Evolutionary conservation across 2,329 filamentous ascomycete genomes (phyloP).

Genomic region (Elsinoe perseae): DNA sequence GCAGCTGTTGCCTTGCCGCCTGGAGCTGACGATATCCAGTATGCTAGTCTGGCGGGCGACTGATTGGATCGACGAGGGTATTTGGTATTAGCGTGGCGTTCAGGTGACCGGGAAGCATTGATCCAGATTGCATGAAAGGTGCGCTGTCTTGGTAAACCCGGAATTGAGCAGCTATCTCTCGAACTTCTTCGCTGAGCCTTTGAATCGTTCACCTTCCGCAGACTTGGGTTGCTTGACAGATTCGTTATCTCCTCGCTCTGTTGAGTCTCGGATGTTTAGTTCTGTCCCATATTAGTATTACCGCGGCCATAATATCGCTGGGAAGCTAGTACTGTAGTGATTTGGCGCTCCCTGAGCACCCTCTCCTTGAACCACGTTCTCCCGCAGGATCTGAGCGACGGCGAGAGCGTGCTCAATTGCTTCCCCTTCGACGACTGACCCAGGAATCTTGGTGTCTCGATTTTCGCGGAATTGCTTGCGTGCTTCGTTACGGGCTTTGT

Average conservation of each 20-base stretch:
- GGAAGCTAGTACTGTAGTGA: constrained; percentile 16
- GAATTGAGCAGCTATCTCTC: constrained; percentile 26
- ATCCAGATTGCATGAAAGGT: not conserved
- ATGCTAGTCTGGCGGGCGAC: constrained; percentile 78
- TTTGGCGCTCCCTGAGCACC: constrained; percentile 11
- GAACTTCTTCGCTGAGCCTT: constrained; percentile 32
- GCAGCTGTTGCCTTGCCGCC: constrained; percentile 66
- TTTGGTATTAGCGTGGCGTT: constrained; percentile 19
- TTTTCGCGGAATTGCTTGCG: constrained; percentile 66
- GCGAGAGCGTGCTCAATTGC: constrained; percentile 74
- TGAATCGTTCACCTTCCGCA: constrained; percentile 28
- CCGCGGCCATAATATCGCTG: constrained; percentile 1
- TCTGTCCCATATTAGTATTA: constrained; percentile 43
- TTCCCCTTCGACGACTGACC: constrained; percentile 52
- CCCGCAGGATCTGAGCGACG: constrained; percentile 66
- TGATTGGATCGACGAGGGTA: constrained; percentile 36
- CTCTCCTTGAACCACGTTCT: constrained; percentile 80
- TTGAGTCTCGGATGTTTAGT: constrained; percentile 81
- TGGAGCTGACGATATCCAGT: constrained; percentile 63
- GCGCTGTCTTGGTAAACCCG: not conserved
- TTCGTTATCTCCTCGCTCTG: constrained; percentile 88
- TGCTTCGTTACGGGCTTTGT: constrained; percentile 64
- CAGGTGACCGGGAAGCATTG: not conserved
- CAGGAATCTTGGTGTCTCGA: constrained; percentile 47
- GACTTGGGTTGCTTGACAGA: constrained; percentile 55